A percentile compares a stretch with the other conserved stretches of the same genome.
phyloP scores from a whole-genome alignment of 805 yeast genomes.

The Kurtzmaniella cleridarum region DNA sequence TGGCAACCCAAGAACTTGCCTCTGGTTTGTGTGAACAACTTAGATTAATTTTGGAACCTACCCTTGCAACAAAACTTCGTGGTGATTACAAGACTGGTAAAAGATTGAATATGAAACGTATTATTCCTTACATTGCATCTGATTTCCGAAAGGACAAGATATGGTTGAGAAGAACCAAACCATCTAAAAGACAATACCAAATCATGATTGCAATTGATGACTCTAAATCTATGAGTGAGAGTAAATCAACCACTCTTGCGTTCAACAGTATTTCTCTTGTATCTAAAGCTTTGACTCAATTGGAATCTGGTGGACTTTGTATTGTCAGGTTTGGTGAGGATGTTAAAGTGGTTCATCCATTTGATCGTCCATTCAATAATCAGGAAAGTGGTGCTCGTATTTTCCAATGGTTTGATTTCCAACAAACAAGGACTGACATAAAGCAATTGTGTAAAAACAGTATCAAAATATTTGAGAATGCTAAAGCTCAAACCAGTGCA shows the following conservation, averaged over 20 bases:
- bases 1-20: conserved; percentile 82
- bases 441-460: conserved; percentile 67
- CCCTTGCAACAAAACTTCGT: conserved; percentile 85
- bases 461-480: conserved; percentile 63
- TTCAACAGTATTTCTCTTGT: conserved; percentile 93
- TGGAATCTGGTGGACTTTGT: conserved; percentile 91
- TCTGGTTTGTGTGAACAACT: conserved; percentile 88
- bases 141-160: conserved; percentile 96
- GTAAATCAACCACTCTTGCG: conserved; percentile 84
- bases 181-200: conserved; percentile 95
- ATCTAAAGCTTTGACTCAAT: conserved; percentile 85
- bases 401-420: conserved; percentile 86
- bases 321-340: conserved; percentile 86
- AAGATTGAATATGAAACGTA: conserved; percentile 93
- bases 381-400: conserved; percentile 78
- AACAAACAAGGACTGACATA: conserved; percentile 83
- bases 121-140: conserved; percentile 95
- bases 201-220: conserved; percentile 97
- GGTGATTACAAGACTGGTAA: conserved; percentile 98
- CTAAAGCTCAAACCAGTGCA: conserved; percentile 37
- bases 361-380: conserved; percentile 72
- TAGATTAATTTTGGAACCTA: conserved; percentile 89
- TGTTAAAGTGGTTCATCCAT: conserved; percentile 81
- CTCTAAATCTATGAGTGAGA: conserved; percentile 95
- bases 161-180: conserved; percentile 96